A percentile compares a stretch with the other conserved stretches of the same genome.
These are phyloP conservation scores for Ceratobasidium sp. DNA, from an alignment of 1,284 basidiomycete species.

Conservation along the genomic window DNA sequence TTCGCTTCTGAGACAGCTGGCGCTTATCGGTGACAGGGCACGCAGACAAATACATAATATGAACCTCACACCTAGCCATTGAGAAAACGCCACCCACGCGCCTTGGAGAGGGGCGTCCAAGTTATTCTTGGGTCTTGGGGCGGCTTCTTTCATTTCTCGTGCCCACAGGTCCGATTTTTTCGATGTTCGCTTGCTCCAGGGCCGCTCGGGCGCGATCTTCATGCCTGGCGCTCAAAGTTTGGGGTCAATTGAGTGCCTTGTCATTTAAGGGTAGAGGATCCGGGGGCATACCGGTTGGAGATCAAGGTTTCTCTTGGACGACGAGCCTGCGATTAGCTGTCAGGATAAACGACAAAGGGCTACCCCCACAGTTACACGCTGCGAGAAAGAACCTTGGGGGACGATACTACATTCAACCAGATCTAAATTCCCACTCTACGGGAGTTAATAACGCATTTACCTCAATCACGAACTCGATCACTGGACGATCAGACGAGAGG, in stretches of 20 bases:
- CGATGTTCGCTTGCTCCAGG: too few species aligned
- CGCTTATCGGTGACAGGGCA: conserved; percentile 50
- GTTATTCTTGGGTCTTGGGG: not conserved
- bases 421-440: not conserved
- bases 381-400: conserved; percentile 52
- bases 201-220: not conserved
- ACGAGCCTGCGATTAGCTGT: not conserved
- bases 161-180: too few species aligned
- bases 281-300: conserved; percentile 3
- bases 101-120: not conserved
- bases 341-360: conserved; percentile 22
- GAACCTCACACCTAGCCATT: conserved; percentile 37
- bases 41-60: conserved; percentile 46
- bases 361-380: conserved; percentile 52
- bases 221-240: not conserved
- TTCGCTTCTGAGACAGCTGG: conserved; percentile 55
- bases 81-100: conserved; percentile 49
- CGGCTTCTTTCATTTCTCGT: not conserved
- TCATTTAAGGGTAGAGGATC: not conserved
- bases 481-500: conserved; percentile 40
- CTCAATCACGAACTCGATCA: conserved; percentile 47
- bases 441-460: not conserved
- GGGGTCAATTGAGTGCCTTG: not conserved
- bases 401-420: conserved; percentile 50
- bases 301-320: conserved; percentile 1